Base-by-base conservation (phyloP, 106 monocot species). In the Apostasia shenzhenica region DNA sequence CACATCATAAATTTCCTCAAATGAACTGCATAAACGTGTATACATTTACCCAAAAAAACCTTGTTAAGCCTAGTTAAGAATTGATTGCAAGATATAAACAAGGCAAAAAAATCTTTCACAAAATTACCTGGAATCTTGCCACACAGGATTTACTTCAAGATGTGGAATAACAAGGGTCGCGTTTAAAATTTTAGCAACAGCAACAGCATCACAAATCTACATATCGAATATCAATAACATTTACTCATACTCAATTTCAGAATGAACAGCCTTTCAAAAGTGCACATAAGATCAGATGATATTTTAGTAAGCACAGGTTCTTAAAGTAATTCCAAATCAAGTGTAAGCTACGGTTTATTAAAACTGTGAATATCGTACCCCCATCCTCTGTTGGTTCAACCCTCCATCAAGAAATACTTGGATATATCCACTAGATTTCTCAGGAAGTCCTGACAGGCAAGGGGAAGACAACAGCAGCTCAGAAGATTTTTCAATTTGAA, bases 331-430 rank as follows among this genome's bases (percentile, higher is more conserved):
- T 10, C 10, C 41, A 59, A 41, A 38, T 59, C 41, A 61, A 61
- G 6, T 61, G 40, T 41, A 40, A 61, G 41, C 12, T 9, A 61
- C 59, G 40, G n/a, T 5, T 54, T 74, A 43, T 66, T 45, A 44
- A 14, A 14, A 11, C 56, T 41, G 49, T 61, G 69, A 81, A 69
- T 73, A 1, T 6, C 64, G 59, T 84, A 95, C 95, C 77, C 86
- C 95, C 95, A 95, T 95, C 70, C 95, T 88, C 71, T 95, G 91
- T 68, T 95, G 94, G 51, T 95, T 95, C 75, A 95, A 73, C 49
- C 94, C 88, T 63, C 94, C 94, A 78, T 95, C 91, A 71, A 95
- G 94, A 81, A 91, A 94, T 14, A 94, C 94, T 77, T 94, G 91
- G 68, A 91, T 77, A 48, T 91, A 94, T 76, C 94, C 94, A 56